phyloP scores from a whole-genome alignment of 1,284 basidiomycete species.

The Dichomitus squalens region DNA sequence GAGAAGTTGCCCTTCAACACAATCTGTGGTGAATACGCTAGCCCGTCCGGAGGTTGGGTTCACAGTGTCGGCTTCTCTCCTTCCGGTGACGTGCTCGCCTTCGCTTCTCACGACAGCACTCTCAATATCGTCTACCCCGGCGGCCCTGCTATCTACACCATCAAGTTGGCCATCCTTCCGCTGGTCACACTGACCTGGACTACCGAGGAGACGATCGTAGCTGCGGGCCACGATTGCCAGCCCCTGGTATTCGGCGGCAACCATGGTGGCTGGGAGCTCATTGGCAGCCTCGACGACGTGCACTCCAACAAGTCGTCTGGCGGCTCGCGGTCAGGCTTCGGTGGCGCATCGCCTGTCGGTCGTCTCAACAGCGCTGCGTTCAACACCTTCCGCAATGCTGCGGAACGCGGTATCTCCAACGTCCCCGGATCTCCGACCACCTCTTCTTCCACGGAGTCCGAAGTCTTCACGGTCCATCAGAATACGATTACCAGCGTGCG shows the following conservation, averaged over 20 bases:
- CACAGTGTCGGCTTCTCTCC: conserved; percentile 96
- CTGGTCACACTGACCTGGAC: conserved; percentile 86
- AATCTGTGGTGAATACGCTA: conserved; percentile 91
- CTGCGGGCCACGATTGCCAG: conserved; percentile 98
- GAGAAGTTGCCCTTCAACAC: conserved; percentile 98
- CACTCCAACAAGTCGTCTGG: conserved; percentile 51
- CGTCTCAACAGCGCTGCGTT: conserved; percentile 94
- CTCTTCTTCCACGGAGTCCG: conserved; percentile 57
- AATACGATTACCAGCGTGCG: conserved; percentile 96
- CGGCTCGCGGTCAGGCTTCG: conserved; percentile 36
- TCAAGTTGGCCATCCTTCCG: conserved; percentile 80
- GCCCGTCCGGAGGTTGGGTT: conserved; percentile 95
- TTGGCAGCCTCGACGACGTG: conserved; percentile 87
- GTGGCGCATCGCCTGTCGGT: conserved; percentile 61
- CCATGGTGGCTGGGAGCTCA: conserved; percentile 70
- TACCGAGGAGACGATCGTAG: conserved; percentile 79
- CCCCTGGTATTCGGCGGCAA: conserved; percentile 85
- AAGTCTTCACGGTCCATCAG: conserved; percentile 90
- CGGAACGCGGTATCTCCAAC: conserved; percentile 76
- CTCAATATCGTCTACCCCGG: conserved; percentile 88
- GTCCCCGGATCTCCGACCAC: conserved; percentile 42
- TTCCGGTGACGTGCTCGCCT: conserved; percentile 90
- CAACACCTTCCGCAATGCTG: conserved; percentile 93
- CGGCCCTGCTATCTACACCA: conserved; percentile 68
- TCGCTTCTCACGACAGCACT: conserved; percentile 91